Percentiles rank a stretch among this genome's conserved stretches.
phyloP scores from a whole-genome alignment of 257 asterid species.

The Forsythia suspensa region DNA sequence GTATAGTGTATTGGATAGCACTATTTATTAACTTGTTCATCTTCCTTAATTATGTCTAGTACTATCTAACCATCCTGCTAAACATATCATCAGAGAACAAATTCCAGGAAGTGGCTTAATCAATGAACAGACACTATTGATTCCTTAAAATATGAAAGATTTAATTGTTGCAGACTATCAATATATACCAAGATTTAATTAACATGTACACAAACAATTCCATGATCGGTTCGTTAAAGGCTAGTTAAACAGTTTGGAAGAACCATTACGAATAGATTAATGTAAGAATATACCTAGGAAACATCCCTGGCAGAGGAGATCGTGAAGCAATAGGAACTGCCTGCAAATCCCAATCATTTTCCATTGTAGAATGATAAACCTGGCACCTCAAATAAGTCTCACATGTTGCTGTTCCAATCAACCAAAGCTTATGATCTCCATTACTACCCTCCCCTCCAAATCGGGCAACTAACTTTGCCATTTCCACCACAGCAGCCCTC shows the following conservation, averaged over 20 bases:
- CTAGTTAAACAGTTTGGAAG: background rate
- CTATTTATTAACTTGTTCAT: no score
- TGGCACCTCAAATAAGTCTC: slow-evolving; percentile 96
- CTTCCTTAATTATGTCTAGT: no score
- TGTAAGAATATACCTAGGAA: slow-evolving; percentile 59
- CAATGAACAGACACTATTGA: background rate
- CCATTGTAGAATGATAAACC: slow-evolving; percentile 92
- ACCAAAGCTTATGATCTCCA: slow-evolving; percentile 50
- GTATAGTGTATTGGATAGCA: no score
- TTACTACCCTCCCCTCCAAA: slow-evolving; percentile 35
- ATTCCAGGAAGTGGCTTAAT: no score
- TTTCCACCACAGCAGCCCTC: slow-evolving; percentile 60
- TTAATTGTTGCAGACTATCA: background rate
- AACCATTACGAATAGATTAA: background rate
- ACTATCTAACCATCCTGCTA: no score
- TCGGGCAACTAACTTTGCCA: slow-evolving; percentile 50
- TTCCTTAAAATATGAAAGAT: no score
- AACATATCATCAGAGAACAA: no score
- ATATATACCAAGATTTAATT: no score
- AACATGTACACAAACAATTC: no score
- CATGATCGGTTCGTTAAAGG: background rate
- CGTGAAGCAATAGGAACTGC: slow-evolving; percentile 84
- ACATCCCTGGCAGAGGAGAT: slow-evolving; percentile 67
- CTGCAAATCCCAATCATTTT: slow-evolving; percentile 94
- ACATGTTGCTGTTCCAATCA: slow-evolving; percentile 90